Base-by-base conservation (phyloP, 2,329 filamentous ascomycete species). In the Verticillium nonalfalfae region DNA sequence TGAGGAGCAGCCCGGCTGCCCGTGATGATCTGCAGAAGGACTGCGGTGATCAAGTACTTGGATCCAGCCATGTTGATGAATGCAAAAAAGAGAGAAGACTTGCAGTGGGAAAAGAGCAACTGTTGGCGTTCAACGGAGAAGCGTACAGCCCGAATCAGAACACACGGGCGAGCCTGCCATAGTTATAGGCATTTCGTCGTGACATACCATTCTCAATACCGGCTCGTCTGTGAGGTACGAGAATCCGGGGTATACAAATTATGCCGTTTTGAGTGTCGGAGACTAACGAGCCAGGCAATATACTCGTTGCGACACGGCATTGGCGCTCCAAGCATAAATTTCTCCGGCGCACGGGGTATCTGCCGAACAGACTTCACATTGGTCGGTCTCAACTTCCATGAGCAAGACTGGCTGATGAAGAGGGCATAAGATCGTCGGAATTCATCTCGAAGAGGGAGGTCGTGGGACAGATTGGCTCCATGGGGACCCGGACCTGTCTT, bases 1-100 rank as follows among this genome's bases (percentile, higher is more conserved):
- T 50, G 45, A 34, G 57, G 57, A 36, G 57, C 57, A 50, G 57
- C 57, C 57, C 26, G 57, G 57, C 57, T 58, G 57, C 57, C 57
- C 10, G 14, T 15, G 7, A 58, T 40, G 45, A 39, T 39, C 57
- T 58, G 57, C 26, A 58, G 57, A 11, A 40, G 45, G 34, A 58
- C 38, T 34, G 57, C 57, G 57, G 39, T 15, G 57, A 40, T 58
- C 38, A 58, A 40, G 34, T 50, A 39, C 57, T 52, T 52, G 45
- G 57, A 58, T 50, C 57, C 21, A 50, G 57, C 15, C 57, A 58
- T 58, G 13, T 15, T 52, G 39, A 58, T 21, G 34, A 18, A 38
- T 21, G 15, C 18, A 21, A 57, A 50, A 58, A n/a, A 31, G 39
- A 58, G 33, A 50, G 57, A 45, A 21, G 26, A 31, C 26, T 21